Percentiles rank a stretch among this genome's conserved stretches.
phyloP scores from a whole-genome alignment of 2,329 filamentous ascomycete genomes.

The Ophiostoma montium region DNA sequence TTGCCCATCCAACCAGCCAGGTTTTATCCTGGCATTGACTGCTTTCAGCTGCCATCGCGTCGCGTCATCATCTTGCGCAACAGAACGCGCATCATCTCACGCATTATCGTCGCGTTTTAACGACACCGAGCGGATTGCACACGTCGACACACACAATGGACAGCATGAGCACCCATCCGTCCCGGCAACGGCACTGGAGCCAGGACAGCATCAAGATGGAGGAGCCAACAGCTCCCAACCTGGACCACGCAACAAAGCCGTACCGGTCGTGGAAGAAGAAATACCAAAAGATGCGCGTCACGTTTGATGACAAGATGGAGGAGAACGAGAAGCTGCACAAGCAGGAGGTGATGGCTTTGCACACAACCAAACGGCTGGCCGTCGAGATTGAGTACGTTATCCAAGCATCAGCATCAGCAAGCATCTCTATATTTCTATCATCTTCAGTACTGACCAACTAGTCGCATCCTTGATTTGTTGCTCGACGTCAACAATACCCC shows the following conservation, averaged over 20 bases:
- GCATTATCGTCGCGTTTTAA: background rate
- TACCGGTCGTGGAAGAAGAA: slow-evolving; percentile 78
- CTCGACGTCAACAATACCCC: slow-evolving; percentile 77
- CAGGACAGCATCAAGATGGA: slow-evolving; percentile 28
- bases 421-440: slow-evolving; percentile 8
- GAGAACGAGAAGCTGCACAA: slow-evolving; percentile 72
- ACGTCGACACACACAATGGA: slow-evolving; percentile 20
- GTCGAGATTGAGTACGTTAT: slow-evolving; percentile 84
- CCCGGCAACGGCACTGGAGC: no score
- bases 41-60: background rate
- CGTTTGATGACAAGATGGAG: slow-evolving; percentile 64
- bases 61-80: background rate
- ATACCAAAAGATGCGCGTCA: slow-evolving; percentile 78
- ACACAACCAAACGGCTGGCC: slow-evolving; percentile 68
- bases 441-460: slow-evolving; percentile 22
- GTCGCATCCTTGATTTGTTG: slow-evolving; percentile 76
- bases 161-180: no score
- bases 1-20: no score
- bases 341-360: slow-evolving; percentile 65
- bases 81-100: background rate
- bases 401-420: no score
- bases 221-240: slow-evolving; percentile 17
- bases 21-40: no score
- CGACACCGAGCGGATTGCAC: no score
- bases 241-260: slow-evolving; percentile 21